Evolutionary conservation across 371 early-diverging fungal species (phyloP).

Genomic region (Zopfochytrium polystomum): DNA sequence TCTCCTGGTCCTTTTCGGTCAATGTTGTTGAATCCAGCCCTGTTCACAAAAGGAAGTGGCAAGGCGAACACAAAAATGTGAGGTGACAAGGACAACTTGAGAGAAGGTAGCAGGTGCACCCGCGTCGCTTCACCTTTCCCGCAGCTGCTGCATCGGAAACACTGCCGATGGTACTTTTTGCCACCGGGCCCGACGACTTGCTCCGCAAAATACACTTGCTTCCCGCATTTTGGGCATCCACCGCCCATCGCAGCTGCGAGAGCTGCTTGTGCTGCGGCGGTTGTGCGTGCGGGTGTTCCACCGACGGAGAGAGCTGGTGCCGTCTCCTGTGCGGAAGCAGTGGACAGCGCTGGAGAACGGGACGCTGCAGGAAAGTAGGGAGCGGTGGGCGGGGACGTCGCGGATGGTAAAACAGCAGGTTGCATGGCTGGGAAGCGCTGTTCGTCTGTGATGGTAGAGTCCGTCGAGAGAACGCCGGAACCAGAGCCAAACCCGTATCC

Average conservation of each 20-base stretch:
- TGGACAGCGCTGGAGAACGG: not conserved
- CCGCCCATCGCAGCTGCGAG: constrained; percentile 16
- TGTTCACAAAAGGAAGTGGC: not conserved
- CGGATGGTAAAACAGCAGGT: too few relatives aligned
- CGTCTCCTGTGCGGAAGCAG: not conserved
- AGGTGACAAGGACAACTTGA: not conserved
- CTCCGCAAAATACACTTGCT: constrained; percentile 53
- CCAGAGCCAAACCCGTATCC: constrained; percentile 45
- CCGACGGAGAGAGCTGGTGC: not conserved
- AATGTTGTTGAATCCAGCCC: constrained; percentile 37
- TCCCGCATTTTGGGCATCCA: constrained; percentile 39
- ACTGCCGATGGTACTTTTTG: constrained; percentile 46
- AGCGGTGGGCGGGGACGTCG: too few relatives aligned
- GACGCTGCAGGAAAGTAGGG: not conserved
- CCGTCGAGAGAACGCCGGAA: constrained; percentile 32
- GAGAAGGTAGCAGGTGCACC: not conserved
- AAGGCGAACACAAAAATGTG: not conserved
- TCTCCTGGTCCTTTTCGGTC: constrained; percentile 39
- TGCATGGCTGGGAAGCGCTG: constrained; percentile 13
- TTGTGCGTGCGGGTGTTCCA: not conserved
- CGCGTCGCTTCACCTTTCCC: constrained; percentile 19
- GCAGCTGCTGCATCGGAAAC: constrained; percentile 43
- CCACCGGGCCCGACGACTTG: constrained; percentile 48
- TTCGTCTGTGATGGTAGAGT: constrained; percentile 27
- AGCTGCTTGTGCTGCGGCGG: not conserved